Evolutionary conservation across 495 filamentous ascomycete species (phyloP).

Genomic region (Penicillium longicatenatum): DNA sequence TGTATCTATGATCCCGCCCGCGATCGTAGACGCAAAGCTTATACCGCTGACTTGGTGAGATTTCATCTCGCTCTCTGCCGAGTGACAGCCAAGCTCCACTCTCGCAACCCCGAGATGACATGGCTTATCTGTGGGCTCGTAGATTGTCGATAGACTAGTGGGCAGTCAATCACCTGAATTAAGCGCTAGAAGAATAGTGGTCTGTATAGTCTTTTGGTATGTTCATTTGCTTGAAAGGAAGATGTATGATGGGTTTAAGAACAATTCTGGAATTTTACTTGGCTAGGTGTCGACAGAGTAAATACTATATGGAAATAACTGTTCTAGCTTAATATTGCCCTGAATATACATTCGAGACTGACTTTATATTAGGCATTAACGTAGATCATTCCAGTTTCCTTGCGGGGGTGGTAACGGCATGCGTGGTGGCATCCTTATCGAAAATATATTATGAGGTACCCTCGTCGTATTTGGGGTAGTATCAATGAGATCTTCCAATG

Average conservation of each 20-base stretch:
- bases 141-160: too few species aligned
- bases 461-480: neutral
- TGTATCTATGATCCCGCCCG: slow-evolving; percentile 7
- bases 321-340: too few species aligned
- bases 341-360: too few species aligned
- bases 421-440: too few species aligned
- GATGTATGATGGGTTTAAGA: neutral
- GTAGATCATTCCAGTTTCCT: too few species aligned
- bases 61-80: slow-evolving; percentile 12
- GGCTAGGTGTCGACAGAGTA: too few species aligned
- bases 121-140: slow-evolving; percentile 7
- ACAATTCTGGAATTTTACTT: neutral
- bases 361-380: too few species aligned
- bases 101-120: slow-evolving; percentile 11
- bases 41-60: slow-evolving; percentile 15
- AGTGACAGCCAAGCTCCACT: slow-evolving; percentile 14
- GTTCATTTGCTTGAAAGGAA: neutral
- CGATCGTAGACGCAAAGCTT: slow-evolving; percentile 15
- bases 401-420: too few species aligned
- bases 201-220: neutral
- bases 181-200: too few species aligned
- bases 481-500: too few species aligned
- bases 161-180: too few species aligned
- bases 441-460: neutral
- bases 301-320: too few species aligned